Evolutionary conservation across 1,284 basidiomycete genomes (phyloP).

Genomic region (Ustilago lituana): DNA sequence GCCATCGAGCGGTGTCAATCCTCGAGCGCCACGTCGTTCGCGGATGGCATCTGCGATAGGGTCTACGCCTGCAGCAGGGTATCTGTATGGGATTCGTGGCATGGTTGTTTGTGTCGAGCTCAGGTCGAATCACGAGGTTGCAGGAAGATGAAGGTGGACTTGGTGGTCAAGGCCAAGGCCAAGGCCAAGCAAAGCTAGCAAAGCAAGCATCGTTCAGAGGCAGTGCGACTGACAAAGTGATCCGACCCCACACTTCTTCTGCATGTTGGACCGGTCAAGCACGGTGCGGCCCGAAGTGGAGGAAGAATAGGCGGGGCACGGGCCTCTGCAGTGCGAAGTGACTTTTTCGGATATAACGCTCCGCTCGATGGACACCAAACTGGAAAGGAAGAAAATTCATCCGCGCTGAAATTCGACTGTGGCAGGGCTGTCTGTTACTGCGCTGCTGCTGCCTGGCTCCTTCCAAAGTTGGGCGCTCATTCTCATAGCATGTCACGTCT

Average conservation of each 20-base stretch:
- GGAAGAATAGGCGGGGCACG: constrained; percentile 7
- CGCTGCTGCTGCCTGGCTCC: too few relatives aligned
- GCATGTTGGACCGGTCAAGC: background rate
- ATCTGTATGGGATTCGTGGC: constrained; percentile 66
- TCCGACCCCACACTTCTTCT: constrained; percentile 10
- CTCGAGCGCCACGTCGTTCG: constrained; percentile 67
- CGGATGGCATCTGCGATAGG: constrained; percentile 69
- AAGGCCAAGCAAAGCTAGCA: too few relatives aligned
- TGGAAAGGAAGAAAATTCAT: constrained; percentile 16
- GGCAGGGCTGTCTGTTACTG: too few relatives aligned
- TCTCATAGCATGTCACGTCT: too few relatives aligned
- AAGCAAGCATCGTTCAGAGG: too few relatives aligned
- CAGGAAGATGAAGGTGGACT: background rate
- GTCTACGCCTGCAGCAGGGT: constrained; percentile 65
- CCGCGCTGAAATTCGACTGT: constrained; percentile 1
- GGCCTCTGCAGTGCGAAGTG: background rate
- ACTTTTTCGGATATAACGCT: constrained; percentile 7
- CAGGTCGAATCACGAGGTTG: too few relatives aligned
- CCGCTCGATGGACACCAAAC: background rate
- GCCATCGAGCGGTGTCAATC: constrained; percentile 69
- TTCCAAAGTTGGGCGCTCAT: too few relatives aligned
- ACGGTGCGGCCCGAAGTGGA: constrained; percentile 24
- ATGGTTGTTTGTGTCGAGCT: constrained; percentile 18
- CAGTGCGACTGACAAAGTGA: too few relatives aligned
- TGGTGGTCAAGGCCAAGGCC: constrained; percentile 1